Evolutionary conservation across 2,329 filamentous ascomycete species (phyloP).

Genomic region (Trichoderma sp.): DNA sequence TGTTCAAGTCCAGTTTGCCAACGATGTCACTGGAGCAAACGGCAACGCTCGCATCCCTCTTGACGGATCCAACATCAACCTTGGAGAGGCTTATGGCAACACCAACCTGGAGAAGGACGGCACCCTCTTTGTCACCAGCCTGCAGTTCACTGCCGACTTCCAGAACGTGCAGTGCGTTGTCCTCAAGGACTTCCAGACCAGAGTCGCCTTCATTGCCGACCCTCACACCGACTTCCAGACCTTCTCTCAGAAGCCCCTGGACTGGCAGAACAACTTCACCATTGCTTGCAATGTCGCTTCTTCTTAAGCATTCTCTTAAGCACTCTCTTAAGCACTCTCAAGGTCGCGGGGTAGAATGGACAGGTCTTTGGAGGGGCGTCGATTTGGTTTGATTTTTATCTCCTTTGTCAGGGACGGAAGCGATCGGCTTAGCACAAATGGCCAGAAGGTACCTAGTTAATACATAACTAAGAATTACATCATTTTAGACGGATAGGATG

Average conservation of each 20-base stretch:
- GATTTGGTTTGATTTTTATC: neutral
- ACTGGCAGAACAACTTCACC: slow-evolving; percentile 5
- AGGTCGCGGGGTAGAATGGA: neutral
- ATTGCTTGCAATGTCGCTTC: neutral
- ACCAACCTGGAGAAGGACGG: neutral
- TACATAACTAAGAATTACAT: neutral
- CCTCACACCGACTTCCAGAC: neutral
- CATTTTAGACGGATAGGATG: neutral
- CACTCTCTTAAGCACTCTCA: neutral
- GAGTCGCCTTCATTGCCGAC: neutral
- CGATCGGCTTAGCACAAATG: neutral
- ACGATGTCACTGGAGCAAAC: slow-evolving; percentile 12
- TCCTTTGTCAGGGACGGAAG: neutral
- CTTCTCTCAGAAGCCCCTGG: neutral
- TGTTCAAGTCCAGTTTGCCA: slow-evolving; percentile 14
- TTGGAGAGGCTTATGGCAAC: slow-evolving; percentile 3
- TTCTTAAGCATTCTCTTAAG: neutral
- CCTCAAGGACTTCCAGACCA: neutral
- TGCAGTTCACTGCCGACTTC: neutral
- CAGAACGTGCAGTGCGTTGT: neutral
- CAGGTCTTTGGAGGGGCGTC: neutral
- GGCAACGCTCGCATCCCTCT: slow-evolving; percentile 9
- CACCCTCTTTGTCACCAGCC: slow-evolving; percentile 10
- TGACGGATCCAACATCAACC: neutral
- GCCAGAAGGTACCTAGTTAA: neutral